Percentiles rank a stretch among this genome's conserved stretches.
Conservation (phyloP, 371 early-diverging fungal species). For the Nematocida major region DNA sequence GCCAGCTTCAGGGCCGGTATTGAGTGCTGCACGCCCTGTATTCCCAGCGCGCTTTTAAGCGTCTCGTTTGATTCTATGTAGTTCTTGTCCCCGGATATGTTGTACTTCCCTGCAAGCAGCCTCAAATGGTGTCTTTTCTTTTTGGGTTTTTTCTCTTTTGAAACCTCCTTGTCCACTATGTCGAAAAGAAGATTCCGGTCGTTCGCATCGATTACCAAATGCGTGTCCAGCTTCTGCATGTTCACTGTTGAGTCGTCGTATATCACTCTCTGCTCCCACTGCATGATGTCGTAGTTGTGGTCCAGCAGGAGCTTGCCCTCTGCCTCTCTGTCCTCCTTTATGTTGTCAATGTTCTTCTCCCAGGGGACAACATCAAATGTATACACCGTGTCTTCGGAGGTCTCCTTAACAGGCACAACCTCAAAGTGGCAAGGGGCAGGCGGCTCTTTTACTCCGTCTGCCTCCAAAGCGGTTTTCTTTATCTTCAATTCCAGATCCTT, state of each 20-base stretch:
- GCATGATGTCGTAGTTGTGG: conserved; percentile 51
- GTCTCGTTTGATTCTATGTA: conserved; percentile 72
- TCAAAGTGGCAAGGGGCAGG: neutral
- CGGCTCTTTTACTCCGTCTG: neutral
- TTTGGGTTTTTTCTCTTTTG: conserved; percentile 52
- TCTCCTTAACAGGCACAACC: conserved; percentile 4
- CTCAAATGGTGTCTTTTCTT: conserved; percentile 48
- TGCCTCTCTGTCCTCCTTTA: neutral
- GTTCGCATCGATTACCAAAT: conserved; percentile 57
- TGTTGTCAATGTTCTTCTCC: conserved; percentile 55
- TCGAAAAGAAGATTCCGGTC: conserved; percentile 66
- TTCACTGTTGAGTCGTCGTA: conserved; percentile 54
- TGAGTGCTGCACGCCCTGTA: conserved; percentile 77
- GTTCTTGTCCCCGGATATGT: conserved; percentile 83
- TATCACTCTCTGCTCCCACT: conserved; percentile 64
- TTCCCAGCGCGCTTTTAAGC: conserved; percentile 71
- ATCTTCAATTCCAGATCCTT: conserved; percentile 57
- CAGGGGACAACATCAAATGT: conserved; percentile 63
- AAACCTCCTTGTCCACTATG: conserved; percentile 59
- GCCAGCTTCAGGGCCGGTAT: conserved; percentile 80
- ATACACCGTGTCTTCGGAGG: neutral
- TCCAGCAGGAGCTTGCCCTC: conserved; percentile 57
- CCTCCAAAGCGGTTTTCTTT: conserved; percentile 19
- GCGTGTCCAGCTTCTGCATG: conserved; percentile 26
- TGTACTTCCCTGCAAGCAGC: conserved; percentile 71